These are phyloP conservation scores for Naganishia randhawae DNA, from an alignment of 768 basidiomycete species.

Conservation along the genomic window DNA sequence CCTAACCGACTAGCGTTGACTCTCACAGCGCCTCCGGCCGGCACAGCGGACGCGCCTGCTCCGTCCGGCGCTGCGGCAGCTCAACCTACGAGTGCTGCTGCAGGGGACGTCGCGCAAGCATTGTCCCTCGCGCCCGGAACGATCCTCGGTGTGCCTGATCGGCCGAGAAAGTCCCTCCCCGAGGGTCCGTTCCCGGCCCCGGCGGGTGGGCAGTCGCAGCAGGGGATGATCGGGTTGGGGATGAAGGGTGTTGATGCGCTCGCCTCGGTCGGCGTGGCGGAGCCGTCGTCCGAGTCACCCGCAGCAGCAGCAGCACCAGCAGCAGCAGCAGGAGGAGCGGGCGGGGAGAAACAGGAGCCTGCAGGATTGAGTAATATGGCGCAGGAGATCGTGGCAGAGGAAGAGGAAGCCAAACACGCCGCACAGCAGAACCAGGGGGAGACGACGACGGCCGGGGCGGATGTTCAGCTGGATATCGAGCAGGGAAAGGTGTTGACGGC, in stretches of 20 bases:
- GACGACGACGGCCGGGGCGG: not conserved
- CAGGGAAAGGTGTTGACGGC: constrained; percentile 52
- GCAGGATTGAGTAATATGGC: constrained; percentile 19
- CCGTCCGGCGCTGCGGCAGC: not conserved
- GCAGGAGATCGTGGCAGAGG: constrained; percentile 28
- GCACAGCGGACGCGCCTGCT: not conserved
- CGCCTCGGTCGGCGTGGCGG: not conserved
- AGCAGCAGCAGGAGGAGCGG: constrained; percentile 49
- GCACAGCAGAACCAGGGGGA: not conserved
- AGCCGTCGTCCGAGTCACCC: no score
- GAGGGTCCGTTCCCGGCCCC: constrained; percentile 9
- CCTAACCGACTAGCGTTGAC: constrained; percentile 54
- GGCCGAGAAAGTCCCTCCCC: constrained; percentile 27
- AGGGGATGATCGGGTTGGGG: constrained; percentile 6
- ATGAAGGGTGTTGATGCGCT: not conserved
- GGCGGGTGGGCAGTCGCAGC: no score
- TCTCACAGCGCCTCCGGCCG: constrained; percentile 7
- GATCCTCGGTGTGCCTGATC: constrained; percentile 13
- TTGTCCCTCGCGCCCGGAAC: not conserved
- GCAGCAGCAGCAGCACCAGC: not conserved
- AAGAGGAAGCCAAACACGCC: constrained; percentile 49
- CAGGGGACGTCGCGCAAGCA: not conserved
- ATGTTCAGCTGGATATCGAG: constrained; percentile 16
- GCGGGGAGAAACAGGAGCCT: constrained; percentile 52
- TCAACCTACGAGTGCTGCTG: not conserved